Percentiles rank a stretch among this genome's conserved stretches.
phyloP scores from a whole-genome alignment of 2,329 filamentous ascomycete genomes.

The Ceratocystis cacaofunesta region DNA sequence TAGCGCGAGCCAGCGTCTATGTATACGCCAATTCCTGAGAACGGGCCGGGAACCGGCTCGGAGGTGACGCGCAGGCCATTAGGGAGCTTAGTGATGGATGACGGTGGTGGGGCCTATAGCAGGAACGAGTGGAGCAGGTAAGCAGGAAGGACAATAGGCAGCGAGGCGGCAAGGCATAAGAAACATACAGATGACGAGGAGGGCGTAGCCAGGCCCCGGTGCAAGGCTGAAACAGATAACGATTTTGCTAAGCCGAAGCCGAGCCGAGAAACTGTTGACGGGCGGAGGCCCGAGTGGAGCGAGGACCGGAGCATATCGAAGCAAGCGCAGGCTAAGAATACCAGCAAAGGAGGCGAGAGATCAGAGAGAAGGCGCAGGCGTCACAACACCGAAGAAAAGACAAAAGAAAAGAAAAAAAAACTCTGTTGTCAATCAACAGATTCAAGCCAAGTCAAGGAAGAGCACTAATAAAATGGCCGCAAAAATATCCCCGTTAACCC shows the following conservation, averaged over 20 bases:
- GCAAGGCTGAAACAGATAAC: not conserved
- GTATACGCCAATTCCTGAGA: constrained; percentile 89
- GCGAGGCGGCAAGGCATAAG: not conserved
- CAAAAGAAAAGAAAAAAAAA: not conserved
- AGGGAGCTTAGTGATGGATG: constrained; percentile 72
- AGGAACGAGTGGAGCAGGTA: not conserved
- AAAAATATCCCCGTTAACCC: not conserved
- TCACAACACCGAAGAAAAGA: not conserved
- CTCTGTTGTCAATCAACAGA: not conserved
- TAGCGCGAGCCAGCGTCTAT: constrained; percentile 90
- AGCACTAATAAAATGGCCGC: not conserved
- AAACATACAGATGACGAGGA: constrained; percentile 6
- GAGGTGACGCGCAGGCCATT: constrained; percentile 93
- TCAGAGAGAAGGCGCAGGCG: not conserved
- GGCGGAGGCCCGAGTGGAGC: constrained; percentile 10
- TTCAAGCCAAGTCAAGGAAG: not conserved
- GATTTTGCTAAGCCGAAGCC: not conserved
- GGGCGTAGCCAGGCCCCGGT: constrained; percentile 1
- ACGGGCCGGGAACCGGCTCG: constrained; percentile 84
- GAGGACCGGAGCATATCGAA: constrained; percentile 9
- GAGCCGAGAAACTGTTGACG: constrained; percentile 9
- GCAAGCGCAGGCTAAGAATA: not conserved
- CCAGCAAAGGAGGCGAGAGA: not conserved
- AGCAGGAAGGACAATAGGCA: not conserved
- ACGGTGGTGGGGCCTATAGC: constrained; percentile 56